phyloP scores from a whole-genome alignment of 345 rosid species.

The Aethionema arabicum region DNA sequence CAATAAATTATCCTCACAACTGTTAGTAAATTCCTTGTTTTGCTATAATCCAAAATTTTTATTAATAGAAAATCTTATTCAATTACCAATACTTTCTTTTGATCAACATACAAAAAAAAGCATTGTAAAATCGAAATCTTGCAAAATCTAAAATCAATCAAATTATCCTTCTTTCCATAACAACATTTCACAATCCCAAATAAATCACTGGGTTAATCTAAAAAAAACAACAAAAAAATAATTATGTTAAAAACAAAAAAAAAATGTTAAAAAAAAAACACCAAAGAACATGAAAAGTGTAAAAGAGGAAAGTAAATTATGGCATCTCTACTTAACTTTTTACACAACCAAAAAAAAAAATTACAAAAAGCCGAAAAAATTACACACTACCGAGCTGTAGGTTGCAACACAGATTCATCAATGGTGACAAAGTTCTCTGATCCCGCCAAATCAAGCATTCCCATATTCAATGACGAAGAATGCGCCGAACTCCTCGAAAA shows the following conservation, averaged over 20 bases:
- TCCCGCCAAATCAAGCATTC: conserved; percentile 51
- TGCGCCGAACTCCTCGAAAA: conserved; percentile 65
- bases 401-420: conserved; percentile 61
- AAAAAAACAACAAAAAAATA: conserved; percentile 22
- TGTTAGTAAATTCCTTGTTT: too few species aligned
- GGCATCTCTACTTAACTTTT: background rate
- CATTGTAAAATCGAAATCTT: too few species aligned
- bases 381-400: conserved; percentile 59
- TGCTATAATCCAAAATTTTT: too few species aligned
- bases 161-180: background rate
- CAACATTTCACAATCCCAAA: conserved; percentile 13
- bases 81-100: too few species aligned
- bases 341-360: too few species aligned
- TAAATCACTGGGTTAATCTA: background rate
- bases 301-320: conserved; percentile 11
- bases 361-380: conserved; percentile 27
- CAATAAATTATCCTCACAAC: too few species aligned
- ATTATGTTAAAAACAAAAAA: background rate
- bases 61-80: too few species aligned
- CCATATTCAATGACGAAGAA: conserved; percentile 67
- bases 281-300: conserved; percentile 25
- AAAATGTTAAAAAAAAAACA: background rate
- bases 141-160: too few species aligned
- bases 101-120: too few species aligned
- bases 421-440: conserved; percentile 54